phyloP scores from a whole-genome alignment of 768 basidiomycete species.

The Gloeopeniophorella convolvens region DNA sequence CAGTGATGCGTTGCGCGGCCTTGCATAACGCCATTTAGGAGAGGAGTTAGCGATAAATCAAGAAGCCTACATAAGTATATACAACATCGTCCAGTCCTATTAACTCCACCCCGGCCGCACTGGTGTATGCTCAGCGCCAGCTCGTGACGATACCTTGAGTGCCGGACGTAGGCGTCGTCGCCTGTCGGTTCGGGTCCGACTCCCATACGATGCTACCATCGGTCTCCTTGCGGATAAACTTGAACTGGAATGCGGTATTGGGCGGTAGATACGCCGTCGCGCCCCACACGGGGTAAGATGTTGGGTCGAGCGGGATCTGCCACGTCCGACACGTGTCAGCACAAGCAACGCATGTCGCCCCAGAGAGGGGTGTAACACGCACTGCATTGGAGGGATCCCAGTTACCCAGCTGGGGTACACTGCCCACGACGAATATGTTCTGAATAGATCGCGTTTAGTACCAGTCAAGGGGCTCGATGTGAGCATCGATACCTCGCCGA shows the following conservation, averaged over 20 bases:
- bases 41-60: no score
- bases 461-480: neutral
- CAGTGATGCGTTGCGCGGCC: no score
- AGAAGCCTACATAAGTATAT: neutral
- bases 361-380: conserved; percentile 10
- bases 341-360: neutral
- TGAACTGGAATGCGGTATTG: conserved; percentile 47
- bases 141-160: conserved; percentile 34
- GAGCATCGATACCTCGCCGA: conserved; percentile 41
- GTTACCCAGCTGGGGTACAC: conserved; percentile 45
- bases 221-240: conserved; percentile 52
- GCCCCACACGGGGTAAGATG: conserved; percentile 49
- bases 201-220: conserved; percentile 54
- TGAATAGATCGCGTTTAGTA: conserved; percentile 23
- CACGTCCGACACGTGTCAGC: neutral
- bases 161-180: conserved; percentile 30
- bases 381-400: conserved; percentile 48
- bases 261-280: conserved; percentile 45
- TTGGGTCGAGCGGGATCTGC: conserved; percentile 48
- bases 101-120: conserved; percentile 24
- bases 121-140: conserved; percentile 36
- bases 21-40: no score
- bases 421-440: conserved; percentile 58
- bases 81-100: conserved; percentile 27
- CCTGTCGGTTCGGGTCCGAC: conserved; percentile 51